phyloP scores from a whole-genome alignment of 1,284 basidiomycete genomes.

The Bondarzewia mesenterica region DNA sequence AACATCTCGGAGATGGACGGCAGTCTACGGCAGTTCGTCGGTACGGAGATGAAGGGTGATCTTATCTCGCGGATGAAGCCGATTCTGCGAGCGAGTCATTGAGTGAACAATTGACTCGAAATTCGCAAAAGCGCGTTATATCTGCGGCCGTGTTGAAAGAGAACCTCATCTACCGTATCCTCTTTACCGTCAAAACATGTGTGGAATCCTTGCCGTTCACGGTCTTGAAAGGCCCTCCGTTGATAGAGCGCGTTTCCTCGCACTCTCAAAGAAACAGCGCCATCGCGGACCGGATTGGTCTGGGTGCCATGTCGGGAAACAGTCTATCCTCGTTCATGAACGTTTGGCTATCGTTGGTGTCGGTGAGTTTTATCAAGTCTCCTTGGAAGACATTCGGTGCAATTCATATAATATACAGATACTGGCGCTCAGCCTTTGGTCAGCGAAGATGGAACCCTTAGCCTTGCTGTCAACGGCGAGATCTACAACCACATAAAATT shows the following conservation, averaged over 20 bases:
- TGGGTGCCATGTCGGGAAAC: slow-evolving; percentile 81
- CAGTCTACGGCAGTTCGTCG: too few species aligned
- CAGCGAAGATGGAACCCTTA: slow-evolving; percentile 79
- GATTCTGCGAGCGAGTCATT: too few species aligned
- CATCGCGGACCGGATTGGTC: slow-evolving; percentile 98
- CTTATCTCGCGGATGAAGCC: too few species aligned
- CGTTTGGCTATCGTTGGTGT: slow-evolving; percentile 97
- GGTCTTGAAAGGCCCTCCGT: slow-evolving; percentile 63
- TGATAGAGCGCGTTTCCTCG: slow-evolving; percentile 70
- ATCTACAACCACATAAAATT: slow-evolving; percentile 97
- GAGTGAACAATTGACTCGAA: too few species aligned
- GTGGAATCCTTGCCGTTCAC: slow-evolving; percentile 84
- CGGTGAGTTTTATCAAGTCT: slow-evolving; percentile 47
- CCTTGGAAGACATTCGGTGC: background rate
- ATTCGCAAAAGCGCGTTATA: too few species aligned
- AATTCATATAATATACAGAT: slow-evolving; percentile 42
- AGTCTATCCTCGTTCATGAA: slow-evolving; percentile 81
- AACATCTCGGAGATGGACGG: too few species aligned
- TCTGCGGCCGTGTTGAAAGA: too few species aligned
- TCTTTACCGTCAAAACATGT: slow-evolving; percentile 43
- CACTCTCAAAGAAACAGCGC: slow-evolving; percentile 81
- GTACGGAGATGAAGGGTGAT: too few species aligned
- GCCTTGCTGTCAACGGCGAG: slow-evolving; percentile 96
- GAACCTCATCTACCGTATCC: too few species aligned
- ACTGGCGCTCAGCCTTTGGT: slow-evolving; percentile 94